These are phyloP conservation scores for Pseudogymnoascus sp. DNA, from an alignment of 2,329 filamentous ascomycete species.

Conservation along the genomic window DNA sequence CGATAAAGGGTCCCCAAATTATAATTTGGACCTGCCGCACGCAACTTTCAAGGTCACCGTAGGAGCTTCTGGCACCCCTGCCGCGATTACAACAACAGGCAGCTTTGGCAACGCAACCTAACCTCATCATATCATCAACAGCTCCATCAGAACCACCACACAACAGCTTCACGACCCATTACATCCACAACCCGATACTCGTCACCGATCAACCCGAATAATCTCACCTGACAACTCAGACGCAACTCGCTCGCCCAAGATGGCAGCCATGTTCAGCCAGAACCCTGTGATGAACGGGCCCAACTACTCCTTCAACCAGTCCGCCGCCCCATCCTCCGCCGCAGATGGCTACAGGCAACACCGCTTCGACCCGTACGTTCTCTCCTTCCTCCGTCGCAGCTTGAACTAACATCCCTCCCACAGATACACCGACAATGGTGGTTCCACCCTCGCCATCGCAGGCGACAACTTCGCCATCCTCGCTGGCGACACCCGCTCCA, in stretches of 20 bases:
- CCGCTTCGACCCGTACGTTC: constrained; percentile 76
- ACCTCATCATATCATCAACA: constrained; percentile 10
- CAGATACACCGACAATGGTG: constrained; percentile 96
- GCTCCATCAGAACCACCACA: background rate
- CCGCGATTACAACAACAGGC: constrained; percentile 3
- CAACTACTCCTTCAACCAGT: constrained; percentile 59
- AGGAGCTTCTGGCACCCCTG: constrained; percentile 2
- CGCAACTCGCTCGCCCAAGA: constrained; percentile 29
- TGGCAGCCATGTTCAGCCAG: constrained; percentile 62
- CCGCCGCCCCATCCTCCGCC: constrained; percentile 41
- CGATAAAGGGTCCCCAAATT: constrained; percentile 5
- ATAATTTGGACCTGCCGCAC: background rate
- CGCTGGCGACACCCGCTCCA: constrained; percentile 93
- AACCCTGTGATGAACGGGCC: constrained; percentile 60
- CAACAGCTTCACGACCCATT: background rate
- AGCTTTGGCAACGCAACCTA: constrained; percentile 7
- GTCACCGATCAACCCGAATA: background rate
- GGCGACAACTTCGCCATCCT: constrained; percentile 93
- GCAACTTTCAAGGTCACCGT: constrained; percentile 5
- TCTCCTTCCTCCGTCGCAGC: background rate
- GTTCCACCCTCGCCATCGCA: constrained; percentile 89
- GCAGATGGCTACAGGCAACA: constrained; percentile 58
- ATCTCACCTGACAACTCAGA: background rate
- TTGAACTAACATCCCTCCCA: constrained; percentile 9
- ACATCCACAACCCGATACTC: constrained; percentile 10